phyloP scores from a whole-genome alignment of 78 protist species.

The Dictyostelium purpureum region DNA sequence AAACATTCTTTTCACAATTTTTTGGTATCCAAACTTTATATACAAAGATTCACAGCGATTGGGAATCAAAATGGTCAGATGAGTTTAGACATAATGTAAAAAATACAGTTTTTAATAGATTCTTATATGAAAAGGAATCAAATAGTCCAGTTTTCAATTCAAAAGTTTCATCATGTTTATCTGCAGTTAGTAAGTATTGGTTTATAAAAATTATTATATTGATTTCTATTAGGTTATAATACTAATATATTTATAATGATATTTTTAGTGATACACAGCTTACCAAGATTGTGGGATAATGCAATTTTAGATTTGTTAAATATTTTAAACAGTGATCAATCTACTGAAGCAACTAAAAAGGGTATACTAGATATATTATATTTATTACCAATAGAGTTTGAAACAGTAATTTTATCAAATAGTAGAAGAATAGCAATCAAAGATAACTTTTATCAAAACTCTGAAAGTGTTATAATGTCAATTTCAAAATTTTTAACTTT shows the following conservation, averaged over 20 bases:
- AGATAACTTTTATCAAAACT: not conserved
- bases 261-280: conserved; percentile 13
- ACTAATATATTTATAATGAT: not conserved
- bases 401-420: conserved; percentile 41
- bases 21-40: conserved; percentile 70
- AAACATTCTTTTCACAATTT: conserved; percentile 49
- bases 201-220: no score
- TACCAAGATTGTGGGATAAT: conserved; percentile 62
- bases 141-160: not conserved
- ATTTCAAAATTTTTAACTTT: not conserved
- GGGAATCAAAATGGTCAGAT: conserved; percentile 69
- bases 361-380: conserved; percentile 33
- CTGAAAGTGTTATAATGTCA: conserved; percentile 5
- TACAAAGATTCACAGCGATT: conserved; percentile 43
- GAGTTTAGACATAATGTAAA: conserved; percentile 22
- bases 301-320: conserved; percentile 3
- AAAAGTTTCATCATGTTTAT: conserved; percentile 39
- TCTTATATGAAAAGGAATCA: conserved; percentile 3
- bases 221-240: not conserved
- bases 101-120: conserved; percentile 7
- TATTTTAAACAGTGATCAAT: conserved; percentile 5
- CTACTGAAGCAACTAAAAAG: not conserved
- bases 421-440: conserved; percentile 28
- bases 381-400: conserved; percentile 64
- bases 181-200: conserved; percentile 32